These are phyloP conservation scores for Catunica adiposa DNA, from an alignment of 2,329 filamentous ascomycete species.

Conservation along the genomic window DNA sequence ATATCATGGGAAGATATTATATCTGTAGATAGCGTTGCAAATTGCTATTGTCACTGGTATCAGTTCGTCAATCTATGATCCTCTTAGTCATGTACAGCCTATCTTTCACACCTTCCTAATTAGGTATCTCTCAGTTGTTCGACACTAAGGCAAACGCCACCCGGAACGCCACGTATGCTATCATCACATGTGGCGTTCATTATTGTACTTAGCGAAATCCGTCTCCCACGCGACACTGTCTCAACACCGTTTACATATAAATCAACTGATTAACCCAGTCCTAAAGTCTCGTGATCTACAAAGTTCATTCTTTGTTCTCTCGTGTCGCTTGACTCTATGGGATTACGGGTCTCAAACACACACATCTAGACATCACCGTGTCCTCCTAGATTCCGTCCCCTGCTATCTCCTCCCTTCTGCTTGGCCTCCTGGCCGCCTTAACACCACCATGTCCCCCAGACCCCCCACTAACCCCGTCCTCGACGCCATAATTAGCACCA, in stretches of 20 bases:
- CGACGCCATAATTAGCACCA: constrained; percentile 4
- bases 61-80: no score
- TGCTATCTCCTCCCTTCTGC: background rate
- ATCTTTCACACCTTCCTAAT: no score
- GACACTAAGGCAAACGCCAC: background rate
- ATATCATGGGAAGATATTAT: no score
- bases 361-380: no score
- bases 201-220: background rate
- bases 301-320: no score
- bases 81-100: no score
- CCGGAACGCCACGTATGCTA: background rate
- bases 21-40: no score
- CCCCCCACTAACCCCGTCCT: constrained; percentile 8
- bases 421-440: background rate
- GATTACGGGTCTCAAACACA: no score
- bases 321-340: no score
- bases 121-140: no score
- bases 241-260: background rate
- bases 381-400: no score
- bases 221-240: background rate
- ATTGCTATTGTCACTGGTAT: no score
- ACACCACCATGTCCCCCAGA: constrained; percentile 1
- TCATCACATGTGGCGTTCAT: background rate
- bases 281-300: background rate
- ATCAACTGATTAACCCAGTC: background rate